A percentile compares a stretch with the other conserved stretches of the same genome.
These are phyloP conservation scores for Grosmannia clavigera DNA, from an alignment of 2,329 filamentous ascomycete species.

Conservation along the genomic window DNA sequence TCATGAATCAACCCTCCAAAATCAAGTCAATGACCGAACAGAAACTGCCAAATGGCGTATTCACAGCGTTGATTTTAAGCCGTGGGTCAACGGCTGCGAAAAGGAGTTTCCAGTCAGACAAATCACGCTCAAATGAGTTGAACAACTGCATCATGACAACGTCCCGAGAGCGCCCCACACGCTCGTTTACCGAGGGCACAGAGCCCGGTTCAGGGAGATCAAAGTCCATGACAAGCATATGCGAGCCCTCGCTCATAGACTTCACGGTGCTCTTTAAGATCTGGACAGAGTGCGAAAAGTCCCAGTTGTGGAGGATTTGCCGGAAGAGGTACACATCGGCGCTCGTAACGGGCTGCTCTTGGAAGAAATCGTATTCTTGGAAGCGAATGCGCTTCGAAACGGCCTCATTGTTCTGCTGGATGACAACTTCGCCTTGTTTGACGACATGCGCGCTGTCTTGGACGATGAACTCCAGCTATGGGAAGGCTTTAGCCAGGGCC, in stretches of 20 bases:
- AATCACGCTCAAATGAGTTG: not conserved
- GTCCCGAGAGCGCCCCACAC: not conserved
- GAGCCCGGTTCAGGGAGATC: not conserved
- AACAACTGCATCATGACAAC: not conserved
- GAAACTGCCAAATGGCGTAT: not conserved
- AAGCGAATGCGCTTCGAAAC: not conserved
- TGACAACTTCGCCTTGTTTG: not conserved
- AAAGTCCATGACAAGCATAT: not conserved
- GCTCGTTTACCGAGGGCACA: not conserved
- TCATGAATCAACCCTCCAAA: not conserved
- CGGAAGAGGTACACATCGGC: not conserved
- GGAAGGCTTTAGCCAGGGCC: not conserved
- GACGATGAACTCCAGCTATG: not conserved
- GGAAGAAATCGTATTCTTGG: not conserved
- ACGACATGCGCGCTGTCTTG: not conserved
- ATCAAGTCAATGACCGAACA: not conserved
- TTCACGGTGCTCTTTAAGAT: not conserved
- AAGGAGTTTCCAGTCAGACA: not conserved
- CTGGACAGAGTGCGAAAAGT: not conserved
- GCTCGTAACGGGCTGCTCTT: not conserved
- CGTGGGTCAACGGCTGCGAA: not conserved
- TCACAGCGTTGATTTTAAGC: not conserved
- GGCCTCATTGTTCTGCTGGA: not conserved
- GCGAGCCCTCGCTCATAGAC: not conserved
- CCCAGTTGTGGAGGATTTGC: not conserved